Evolutionary conservation across 139 green algal genomes (phyloP).

Genomic region (Pycnococcus provasolii): DNA sequence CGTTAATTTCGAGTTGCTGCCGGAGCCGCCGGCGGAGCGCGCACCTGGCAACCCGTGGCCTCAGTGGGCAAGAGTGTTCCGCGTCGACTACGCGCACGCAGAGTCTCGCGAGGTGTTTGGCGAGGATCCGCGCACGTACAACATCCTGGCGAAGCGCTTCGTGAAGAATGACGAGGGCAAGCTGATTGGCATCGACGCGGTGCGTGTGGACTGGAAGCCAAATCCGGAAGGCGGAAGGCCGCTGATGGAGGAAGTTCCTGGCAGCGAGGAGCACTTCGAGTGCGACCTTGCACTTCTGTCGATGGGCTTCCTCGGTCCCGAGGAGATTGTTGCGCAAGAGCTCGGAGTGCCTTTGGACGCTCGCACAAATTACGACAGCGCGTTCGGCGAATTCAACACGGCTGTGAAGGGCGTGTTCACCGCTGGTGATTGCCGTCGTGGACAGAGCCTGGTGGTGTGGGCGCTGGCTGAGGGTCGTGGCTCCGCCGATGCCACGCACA

Average conservation of each 20-base stretch:
- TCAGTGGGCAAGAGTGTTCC: conserved; percentile 83
- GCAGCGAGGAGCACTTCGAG: conserved; percentile 58
- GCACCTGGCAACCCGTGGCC: conserved; percentile 80
- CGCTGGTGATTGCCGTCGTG: conserved; percentile 84
- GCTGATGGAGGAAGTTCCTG: conserved; percentile 61
- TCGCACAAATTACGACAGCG: conserved; percentile 89
- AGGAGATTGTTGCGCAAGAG: conserved; percentile 51
- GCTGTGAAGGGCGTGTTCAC: conserved; percentile 83
- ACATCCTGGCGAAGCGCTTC: conserved; percentile 90
- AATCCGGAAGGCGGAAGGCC: conserved; percentile 19
- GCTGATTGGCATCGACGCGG: conserved; percentile 59
- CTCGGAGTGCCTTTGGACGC: conserved; percentile 64
- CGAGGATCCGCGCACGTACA: conserved; percentile 74
- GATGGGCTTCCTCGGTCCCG: conserved; percentile 91
- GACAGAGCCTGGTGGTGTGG: conserved; percentile 71
- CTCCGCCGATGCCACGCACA: conserved; percentile 38
- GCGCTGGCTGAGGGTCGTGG: conserved; percentile 83
- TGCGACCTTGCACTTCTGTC: conserved; percentile 85
- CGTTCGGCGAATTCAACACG: conserved; percentile 78
- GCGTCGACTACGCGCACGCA: conserved; percentile 82
- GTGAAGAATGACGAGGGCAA: conserved; percentile 61
- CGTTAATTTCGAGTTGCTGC: conserved; percentile 90
- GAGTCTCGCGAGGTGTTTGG: conserved; percentile 60
- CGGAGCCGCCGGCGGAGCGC: conserved; percentile 60
- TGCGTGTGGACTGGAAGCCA: conserved; percentile 40